phyloP scores from a whole-genome alignment of 192 early-diverging fungal species.

The Ramicandelaber brevisporus region DNA sequence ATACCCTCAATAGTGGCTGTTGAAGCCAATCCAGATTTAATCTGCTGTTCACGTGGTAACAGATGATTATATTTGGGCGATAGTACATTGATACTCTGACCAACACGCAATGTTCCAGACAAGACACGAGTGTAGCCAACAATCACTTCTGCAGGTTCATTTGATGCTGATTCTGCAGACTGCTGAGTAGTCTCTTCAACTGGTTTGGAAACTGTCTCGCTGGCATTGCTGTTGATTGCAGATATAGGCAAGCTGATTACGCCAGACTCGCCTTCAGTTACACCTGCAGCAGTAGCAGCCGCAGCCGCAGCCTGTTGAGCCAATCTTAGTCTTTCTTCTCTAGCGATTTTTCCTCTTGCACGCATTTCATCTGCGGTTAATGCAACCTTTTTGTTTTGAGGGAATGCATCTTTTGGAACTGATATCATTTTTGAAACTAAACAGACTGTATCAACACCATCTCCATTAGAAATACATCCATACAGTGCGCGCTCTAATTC shows the following conservation, averaged over 20 bases:
- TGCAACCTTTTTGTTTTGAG: constrained; percentile 37
- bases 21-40: too few species aligned
- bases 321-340: too few species aligned
- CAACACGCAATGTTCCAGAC: constrained; percentile 65
- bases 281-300: too few species aligned
- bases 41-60: too few species aligned
- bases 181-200: constrained; percentile 6
- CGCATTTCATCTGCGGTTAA: constrained; percentile 75
- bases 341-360: constrained; percentile 39
- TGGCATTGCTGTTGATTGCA: neutral
- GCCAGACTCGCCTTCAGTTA: too few species aligned
- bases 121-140: constrained; percentile 90
- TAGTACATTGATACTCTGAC: constrained; percentile 65
- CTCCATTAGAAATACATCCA: constrained; percentile 29
- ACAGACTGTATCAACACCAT: constrained; percentile 19
- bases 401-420: constrained; percentile 45
- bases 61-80: constrained; percentile 80
- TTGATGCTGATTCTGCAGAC: constrained; percentile 7
- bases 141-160: constrained; percentile 33
- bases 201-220: neutral
- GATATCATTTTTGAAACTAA: constrained; percentile 82
- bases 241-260: too few species aligned
- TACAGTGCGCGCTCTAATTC: constrained; percentile 47
- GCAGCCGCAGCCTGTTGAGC: too few species aligned
- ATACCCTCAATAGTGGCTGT: constrained; percentile 49